phyloP scores from a whole-genome alignment of 2,329 filamentous ascomycete genomes.

The Sporothrix mexicana region DNA sequence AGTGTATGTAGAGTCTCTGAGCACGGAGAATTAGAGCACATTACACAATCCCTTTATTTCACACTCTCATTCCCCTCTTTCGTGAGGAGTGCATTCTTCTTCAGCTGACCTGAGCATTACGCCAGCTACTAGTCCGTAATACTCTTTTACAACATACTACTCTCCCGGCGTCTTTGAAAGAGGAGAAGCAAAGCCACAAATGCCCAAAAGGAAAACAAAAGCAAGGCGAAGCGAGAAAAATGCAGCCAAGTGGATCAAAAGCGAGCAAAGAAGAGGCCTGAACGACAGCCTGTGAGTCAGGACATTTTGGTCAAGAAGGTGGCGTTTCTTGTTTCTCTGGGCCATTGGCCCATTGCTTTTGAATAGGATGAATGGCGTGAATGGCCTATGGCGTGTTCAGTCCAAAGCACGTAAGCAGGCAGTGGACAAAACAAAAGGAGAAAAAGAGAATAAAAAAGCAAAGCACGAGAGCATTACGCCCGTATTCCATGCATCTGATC shows the following conservation, averaged over 20 bases:
- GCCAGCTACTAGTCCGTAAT: not conserved
- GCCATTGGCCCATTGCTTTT: too few relatives aligned
- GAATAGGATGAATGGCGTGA: constrained; percentile 11
- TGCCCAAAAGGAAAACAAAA: constrained; percentile 1
- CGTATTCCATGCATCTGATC: not conserved
- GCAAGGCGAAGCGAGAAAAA: not conserved
- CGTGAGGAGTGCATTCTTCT: not conserved
- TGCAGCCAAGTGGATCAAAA: constrained; percentile 15
- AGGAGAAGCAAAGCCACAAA: not conserved
- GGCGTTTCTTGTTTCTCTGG: not conserved
- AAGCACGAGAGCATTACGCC: not conserved
- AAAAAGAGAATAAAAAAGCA: not conserved
- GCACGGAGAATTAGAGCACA: not conserved
- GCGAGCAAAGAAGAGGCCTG: not conserved
- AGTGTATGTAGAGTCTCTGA: not conserved
- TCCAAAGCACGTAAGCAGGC: constrained; percentile 6
- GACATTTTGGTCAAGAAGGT: constrained; percentile 3
- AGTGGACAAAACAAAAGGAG: too few relatives aligned
- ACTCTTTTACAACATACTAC: not conserved
- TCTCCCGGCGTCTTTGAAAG: not conserved
- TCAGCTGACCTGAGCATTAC: constrained; percentile 10
- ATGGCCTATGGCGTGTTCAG: too few relatives aligned
- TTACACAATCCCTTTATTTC: not conserved
- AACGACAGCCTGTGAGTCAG: constrained; percentile 13
- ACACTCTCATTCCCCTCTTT: not conserved